phyloP scores from a whole-genome alignment of 2,329 filamentous ascomycete species.

The Calonectria pteridis region DNA sequence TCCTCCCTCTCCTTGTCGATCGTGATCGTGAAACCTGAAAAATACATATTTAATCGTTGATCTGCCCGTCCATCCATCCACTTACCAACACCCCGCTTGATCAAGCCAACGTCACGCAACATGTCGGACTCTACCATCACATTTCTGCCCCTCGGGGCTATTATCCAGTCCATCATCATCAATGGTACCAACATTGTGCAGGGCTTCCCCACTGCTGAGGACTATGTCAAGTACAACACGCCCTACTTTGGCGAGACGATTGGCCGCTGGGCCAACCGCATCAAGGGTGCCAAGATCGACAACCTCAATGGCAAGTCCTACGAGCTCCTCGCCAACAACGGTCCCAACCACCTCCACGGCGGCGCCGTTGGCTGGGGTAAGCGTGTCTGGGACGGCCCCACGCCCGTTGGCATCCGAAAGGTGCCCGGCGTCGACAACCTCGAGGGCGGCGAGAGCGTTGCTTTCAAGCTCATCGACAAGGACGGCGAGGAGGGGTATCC shows the following conservation, averaged over 20 bases:
- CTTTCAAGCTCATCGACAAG: slow-evolving; percentile 75
- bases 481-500: slow-evolving; percentile 94
- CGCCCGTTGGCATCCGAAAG: slow-evolving; percentile 63
- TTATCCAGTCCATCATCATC: slow-evolving; percentile 84
- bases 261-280: slow-evolving; percentile 85
- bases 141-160: slow-evolving; percentile 82
- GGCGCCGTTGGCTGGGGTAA: slow-evolving; percentile 85
- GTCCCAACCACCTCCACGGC: slow-evolving; percentile 80
- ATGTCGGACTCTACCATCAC: slow-evolving; percentile 66
- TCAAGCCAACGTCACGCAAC: slow-evolving; percentile 20
- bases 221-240: slow-evolving; percentile 80
- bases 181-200: slow-evolving; percentile 89
- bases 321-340: slow-evolving; percentile 80
- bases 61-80: background rate
- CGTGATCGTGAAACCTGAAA: background rate
- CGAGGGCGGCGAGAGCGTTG: slow-evolving; percentile 74
- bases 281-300: slow-evolving; percentile 78
- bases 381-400: slow-evolving; percentile 80
- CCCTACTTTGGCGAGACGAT: slow-evolving; percentile 95
- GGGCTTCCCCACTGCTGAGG: slow-evolving; percentile 80
- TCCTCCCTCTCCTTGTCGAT: background rate
- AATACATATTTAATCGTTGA: slow-evolving; percentile 23
- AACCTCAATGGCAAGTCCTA: slow-evolving; percentile 80
- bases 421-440: slow-evolving; percentile 65
- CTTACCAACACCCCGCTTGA: slow-evolving; percentile 23